phyloP scores from a whole-genome alignment of 768 basidiomycete genomes.

The Boletus coccyginus region DNA sequence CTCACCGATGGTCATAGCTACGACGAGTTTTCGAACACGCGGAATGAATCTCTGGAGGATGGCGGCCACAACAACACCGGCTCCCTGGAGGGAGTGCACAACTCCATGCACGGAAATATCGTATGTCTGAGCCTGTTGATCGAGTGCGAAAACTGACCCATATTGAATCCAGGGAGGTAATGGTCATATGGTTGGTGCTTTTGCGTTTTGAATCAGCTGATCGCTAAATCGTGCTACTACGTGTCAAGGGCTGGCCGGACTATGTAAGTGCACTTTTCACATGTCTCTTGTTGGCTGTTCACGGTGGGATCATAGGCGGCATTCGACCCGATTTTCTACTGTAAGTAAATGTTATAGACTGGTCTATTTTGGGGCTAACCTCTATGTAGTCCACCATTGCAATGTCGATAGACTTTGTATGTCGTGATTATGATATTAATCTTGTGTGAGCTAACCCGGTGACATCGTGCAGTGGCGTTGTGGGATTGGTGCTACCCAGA shows the following conservation, averaged over 20 bases:
- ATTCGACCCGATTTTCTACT: constrained; percentile 27
- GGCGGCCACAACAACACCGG: constrained; percentile 9
- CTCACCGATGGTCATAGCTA: constrained; percentile 17
- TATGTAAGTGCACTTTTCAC: constrained; percentile 15
- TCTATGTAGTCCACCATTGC: constrained; percentile 21
- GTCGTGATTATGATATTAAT: background rate
- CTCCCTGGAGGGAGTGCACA: constrained; percentile 24
- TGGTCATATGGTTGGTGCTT: constrained; percentile 25
- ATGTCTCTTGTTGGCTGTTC: background rate
- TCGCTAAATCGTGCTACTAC: background rate
- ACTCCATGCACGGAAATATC: constrained; percentile 15
- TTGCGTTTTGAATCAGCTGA: background rate
- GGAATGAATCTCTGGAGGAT: constrained; percentile 16
- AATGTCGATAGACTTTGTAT: constrained; percentile 24
- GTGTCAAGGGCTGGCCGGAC: constrained; percentile 18
- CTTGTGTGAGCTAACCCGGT: background rate
- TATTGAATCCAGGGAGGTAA: constrained; percentile 20
- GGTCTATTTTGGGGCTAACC: background rate
- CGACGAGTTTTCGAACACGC: constrained; percentile 29
- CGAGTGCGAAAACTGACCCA: background rate
- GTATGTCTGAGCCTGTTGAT: constrained; percentile 8
- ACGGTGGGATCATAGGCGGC: constrained; percentile 13
- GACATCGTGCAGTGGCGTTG: constrained; percentile 18
- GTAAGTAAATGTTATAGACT: constrained; percentile 5
- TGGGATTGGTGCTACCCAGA: constrained; percentile 31